Evolutionary conservation across 495 filamentous ascomycete species (phyloP), one percentile per base, ranked within the genome.

Genomic region (Bombardia bombarda): DNA sequence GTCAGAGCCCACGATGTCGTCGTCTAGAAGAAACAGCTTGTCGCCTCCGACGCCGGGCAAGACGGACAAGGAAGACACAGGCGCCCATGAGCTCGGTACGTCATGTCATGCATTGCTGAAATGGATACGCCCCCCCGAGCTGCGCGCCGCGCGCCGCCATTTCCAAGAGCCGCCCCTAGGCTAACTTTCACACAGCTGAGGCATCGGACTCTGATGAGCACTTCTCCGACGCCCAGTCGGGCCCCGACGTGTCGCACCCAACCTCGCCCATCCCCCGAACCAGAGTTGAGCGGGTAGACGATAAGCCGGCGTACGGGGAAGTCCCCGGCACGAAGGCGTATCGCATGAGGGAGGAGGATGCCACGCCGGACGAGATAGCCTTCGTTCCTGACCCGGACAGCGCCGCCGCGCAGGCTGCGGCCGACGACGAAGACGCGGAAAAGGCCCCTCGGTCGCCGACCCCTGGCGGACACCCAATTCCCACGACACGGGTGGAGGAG

Each of bases 171-270:
- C 14, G 26, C 14, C 33, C 3, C 19, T 8, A 16, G 4, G 19
- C 32, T 18, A 23, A 10, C 19, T 16, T 25, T 26, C 2, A n/a
- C 23, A 21, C 26, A 38, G 40, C 45, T 77, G 78, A 73, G 60
- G 73, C 68, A 36, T 84, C 84, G 16, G 82, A 82, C 43, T 84
- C 80, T 33, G 87, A 93, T 21, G 89, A 95, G 38, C 86, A 94
- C 63, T 95, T 89, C 61, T 88, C 88, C 38, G 89, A 94, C 70
- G 89, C 89, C 46, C 83, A 79, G 43, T 85, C 90, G 61, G 84
- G 78, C 47, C 68, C 63, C 40, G 57, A 45, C 51, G 74, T 74
- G 38, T 76, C 40, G 67, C 72, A 47, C 70, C 72, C 43, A 64
- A 70, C 55, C 38, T 74, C 70, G 12, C 79, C 84, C 23, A 80